phyloP scores from a whole-genome alignment of 352 stramenopile species.

The Phytophthora rubi region DNA sequence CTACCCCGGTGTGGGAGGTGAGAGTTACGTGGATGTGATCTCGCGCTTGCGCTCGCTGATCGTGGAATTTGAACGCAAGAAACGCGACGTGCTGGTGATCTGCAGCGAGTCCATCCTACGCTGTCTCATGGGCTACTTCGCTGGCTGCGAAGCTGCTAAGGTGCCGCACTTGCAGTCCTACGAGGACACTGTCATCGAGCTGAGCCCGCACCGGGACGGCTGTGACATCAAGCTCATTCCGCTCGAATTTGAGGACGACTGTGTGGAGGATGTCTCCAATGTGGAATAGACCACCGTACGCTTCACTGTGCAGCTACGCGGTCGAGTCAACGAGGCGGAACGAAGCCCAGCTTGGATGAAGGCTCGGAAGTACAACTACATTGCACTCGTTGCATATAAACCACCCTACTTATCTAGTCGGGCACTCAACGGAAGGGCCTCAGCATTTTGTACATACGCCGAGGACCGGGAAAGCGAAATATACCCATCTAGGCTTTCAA shows the following conservation, averaged over 20 bases:
- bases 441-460: constrained; percentile 33
- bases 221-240: constrained; percentile 87
- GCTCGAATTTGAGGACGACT: constrained; percentile 61
- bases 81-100: constrained; percentile 87
- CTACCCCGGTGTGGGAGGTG: constrained; percentile 89
- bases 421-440: constrained; percentile 23
- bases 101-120: constrained; percentile 82
- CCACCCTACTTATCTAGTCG: constrained; percentile 16
- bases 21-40: constrained; percentile 95
- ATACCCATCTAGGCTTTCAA: not conserved
- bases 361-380: constrained; percentile 23
- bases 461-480: constrained; percentile 11
- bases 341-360: not conserved
- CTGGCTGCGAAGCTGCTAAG: constrained; percentile 71
- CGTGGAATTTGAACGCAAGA: constrained; percentile 93
- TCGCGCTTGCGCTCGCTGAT: constrained; percentile 91
- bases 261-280: constrained; percentile 24
- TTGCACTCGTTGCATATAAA: constrained; percentile 28
- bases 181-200: constrained; percentile 75
- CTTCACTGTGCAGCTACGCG: not conserved
- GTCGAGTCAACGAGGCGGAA: constrained; percentile 6
- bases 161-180: constrained; percentile 78
- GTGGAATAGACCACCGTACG: constrained; percentile 19
- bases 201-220: constrained; percentile 82
- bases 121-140: constrained; percentile 85